Evolutionary conservation across 2,329 filamentous ascomycete genomes (phyloP).

Genomic region (Ilyonectria sp.): DNA sequence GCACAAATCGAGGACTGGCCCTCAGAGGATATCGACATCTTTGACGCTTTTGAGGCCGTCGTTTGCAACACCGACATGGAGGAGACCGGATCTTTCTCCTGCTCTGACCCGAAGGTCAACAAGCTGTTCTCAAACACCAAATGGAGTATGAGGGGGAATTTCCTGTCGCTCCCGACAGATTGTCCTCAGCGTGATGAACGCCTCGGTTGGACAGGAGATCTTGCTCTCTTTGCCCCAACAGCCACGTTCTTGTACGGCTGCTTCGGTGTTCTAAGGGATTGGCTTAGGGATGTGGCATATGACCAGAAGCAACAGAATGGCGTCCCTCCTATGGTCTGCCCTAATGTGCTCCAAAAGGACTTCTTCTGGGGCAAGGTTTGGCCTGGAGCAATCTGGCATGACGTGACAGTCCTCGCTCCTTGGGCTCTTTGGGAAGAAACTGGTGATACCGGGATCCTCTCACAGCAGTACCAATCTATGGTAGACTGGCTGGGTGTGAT

Average conservation of each 20-base stretch:
- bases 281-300: slow-evolving; percentile 39
- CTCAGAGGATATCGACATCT: slow-evolving; percentile 39
- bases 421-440: slow-evolving; percentile 58
- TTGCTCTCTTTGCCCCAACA: slow-evolving; percentile 65
- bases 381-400: slow-evolving; percentile 60
- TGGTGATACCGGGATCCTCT: slow-evolving; percentile 55
- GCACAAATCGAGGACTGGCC: slow-evolving; percentile 64
- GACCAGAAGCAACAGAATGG: slow-evolving; percentile 40
- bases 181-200: slow-evolving; percentile 71
- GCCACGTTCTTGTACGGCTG: slow-evolving; percentile 69
- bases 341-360: slow-evolving; percentile 32
- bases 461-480: slow-evolving; percentile 58
- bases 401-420: slow-evolving; percentile 58
- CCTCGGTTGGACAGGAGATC: slow-evolving; percentile 68
- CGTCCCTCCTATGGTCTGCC: slow-evolving; percentile 41
- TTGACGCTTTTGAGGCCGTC: slow-evolving; percentile 47
- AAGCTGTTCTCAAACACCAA: slow-evolving; percentile 67
- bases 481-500: slow-evolving; percentile 56
- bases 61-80: slow-evolving; percentile 69
- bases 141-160: slow-evolving; percentile 73
- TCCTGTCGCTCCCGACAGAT: slow-evolving; percentile 70
- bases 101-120: slow-evolving; percentile 67
- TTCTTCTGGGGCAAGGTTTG: slow-evolving; percentile 37
- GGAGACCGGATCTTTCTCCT: slow-evolving; percentile 65
- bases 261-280: slow-evolving; percentile 60